phyloP scores from a whole-genome alignment of 768 basidiomycete genomes.

The Russula griseocarnosa region DNA sequence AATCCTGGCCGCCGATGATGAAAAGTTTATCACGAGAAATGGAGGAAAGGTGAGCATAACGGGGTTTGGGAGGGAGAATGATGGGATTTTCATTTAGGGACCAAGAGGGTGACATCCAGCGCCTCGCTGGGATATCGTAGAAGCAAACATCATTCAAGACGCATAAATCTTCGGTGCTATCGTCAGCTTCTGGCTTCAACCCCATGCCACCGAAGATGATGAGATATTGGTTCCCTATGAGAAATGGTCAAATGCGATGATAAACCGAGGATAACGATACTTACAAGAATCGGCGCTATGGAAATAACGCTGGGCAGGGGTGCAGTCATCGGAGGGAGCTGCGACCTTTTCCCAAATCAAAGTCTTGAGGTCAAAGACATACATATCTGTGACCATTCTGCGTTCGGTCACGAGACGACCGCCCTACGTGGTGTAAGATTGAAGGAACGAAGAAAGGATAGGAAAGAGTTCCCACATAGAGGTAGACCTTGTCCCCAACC shows the following conservation, averaged over 20 bases:
- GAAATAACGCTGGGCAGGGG: slow-evolving; percentile 87
- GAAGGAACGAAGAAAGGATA: slow-evolving; percentile 1
- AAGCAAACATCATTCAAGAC: slow-evolving; percentile 93
- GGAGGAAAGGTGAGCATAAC: slow-evolving; percentile 93
- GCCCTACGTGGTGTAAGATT: slow-evolving; percentile 47
- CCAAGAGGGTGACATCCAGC: slow-evolving; percentile 60
- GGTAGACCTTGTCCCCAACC: slow-evolving; percentile 81
- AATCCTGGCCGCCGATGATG: slow-evolving; percentile 93
- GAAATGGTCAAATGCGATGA: slow-evolving; percentile 18
- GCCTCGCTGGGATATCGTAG: slow-evolving; percentile 67
- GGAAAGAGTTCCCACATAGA: slow-evolving; percentile 60
- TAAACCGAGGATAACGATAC: slow-evolving; percentile 29
- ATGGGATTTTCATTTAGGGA: slow-evolving; percentile 40
- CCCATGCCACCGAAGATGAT: slow-evolving; percentile 97
- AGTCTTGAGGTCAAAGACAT: slow-evolving; percentile 79
- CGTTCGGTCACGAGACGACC: slow-evolving; percentile 84
- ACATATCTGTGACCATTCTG: slow-evolving; percentile 87
- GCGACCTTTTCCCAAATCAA: slow-evolving; percentile 74
- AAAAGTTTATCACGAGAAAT: slow-evolving; percentile 80
- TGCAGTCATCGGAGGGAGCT: slow-evolving; percentile 57
- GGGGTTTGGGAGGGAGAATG: slow-evolving; percentile 65
- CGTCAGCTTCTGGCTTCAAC: slow-evolving; percentile 60
- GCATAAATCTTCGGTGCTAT: slow-evolving; percentile 72
- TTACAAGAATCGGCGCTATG: slow-evolving; percentile 85
- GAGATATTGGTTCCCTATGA: slow-evolving; percentile 78